These are phyloP conservation scores for Tuber calosporum DNA, from an alignment of 495 filamentous ascomycete species.

Conservation along the genomic window DNA sequence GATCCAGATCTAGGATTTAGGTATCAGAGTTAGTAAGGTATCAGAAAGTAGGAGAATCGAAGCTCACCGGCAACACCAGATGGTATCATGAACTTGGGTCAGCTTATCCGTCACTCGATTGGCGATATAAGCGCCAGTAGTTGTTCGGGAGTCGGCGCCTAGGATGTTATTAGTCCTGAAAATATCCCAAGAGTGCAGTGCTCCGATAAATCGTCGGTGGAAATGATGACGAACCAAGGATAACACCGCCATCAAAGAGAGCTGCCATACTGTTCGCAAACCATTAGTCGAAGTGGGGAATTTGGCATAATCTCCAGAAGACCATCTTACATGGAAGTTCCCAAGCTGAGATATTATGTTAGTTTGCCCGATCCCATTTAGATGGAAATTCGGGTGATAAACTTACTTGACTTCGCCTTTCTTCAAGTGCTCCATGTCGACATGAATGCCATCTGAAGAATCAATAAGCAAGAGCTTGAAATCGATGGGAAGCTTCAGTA, in stretches of 20 bases:
- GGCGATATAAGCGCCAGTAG: slow-evolving; percentile 97
- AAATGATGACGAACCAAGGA: slow-evolving; percentile 56
- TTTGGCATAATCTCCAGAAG: slow-evolving; percentile 14
- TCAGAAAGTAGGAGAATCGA: not conserved
- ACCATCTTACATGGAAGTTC: slow-evolving; percentile 85
- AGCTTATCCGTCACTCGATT: slow-evolving; percentile 99
- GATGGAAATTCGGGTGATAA: slow-evolving; percentile 5
- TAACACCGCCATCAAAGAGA: slow-evolving; percentile 95
- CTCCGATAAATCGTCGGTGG: not conserved
- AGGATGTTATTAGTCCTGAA: slow-evolving; percentile 7
- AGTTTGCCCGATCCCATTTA: slow-evolving; percentile 40
- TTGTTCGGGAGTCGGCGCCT: slow-evolving; percentile 93
- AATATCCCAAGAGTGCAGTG: slow-evolving; percentile 14
- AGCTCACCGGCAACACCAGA: slow-evolving; percentile 81
- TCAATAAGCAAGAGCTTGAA: slow-evolving; percentile 31
- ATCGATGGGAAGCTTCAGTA: slow-evolving; percentile 14
- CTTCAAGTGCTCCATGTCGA: slow-evolving; percentile 82
- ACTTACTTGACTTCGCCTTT: slow-evolving; percentile 85
- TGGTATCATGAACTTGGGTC: slow-evolving; percentile 95
- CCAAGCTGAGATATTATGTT: slow-evolving; percentile 55
- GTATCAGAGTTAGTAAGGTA: not conserved
- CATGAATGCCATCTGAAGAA: slow-evolving; percentile 84
- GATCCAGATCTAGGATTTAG: slow-evolving; percentile 61
- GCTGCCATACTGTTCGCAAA: slow-evolving; percentile 64
- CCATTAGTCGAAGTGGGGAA: slow-evolving; percentile 16